phyloP scores from a whole-genome alignment of 208 protist species.

The Leishmania martiniquensis region DNA sequence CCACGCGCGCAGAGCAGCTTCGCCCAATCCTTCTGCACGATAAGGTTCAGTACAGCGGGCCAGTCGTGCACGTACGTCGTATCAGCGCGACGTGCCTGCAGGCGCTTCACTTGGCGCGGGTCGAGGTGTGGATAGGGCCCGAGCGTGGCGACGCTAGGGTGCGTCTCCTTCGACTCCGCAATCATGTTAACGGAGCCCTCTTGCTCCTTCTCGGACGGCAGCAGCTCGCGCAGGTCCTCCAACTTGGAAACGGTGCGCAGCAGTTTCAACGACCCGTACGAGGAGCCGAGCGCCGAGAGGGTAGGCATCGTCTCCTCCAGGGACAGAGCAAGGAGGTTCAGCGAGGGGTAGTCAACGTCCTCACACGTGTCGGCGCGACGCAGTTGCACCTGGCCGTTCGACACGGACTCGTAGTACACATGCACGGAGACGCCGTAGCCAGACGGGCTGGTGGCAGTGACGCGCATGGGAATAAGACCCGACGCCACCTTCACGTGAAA shows the following conservation, averaged over 20 bases:
- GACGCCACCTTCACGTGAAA: constrained; percentile 60
- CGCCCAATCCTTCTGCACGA: constrained; percentile 84
- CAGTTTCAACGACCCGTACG: constrained; percentile 13
- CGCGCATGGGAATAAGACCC: constrained; percentile 81
- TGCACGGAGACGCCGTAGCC: constrained; percentile 79
- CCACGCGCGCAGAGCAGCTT: constrained; percentile 39
- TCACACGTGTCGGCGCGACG: constrained; percentile 75
- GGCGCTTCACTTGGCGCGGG: constrained; percentile 75
- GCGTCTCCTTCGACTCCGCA: constrained; percentile 17
- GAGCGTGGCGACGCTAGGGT: constrained; percentile 22
- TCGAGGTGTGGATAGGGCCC: constrained; percentile 79
- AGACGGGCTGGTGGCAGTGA: constrained; percentile 81
- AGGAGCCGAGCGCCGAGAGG: constrained; percentile 2
- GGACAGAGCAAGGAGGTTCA: constrained; percentile 34
- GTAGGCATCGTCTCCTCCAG: constrained; percentile 39
- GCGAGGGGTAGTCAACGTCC: constrained; percentile 48
- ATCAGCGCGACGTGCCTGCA: constrained; percentile 75
- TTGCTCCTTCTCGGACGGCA: constrained; percentile 37
- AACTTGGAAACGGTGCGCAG: constrained; percentile 38
- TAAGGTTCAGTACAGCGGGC: constrained; percentile 88
- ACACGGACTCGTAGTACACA: constrained; percentile 83
- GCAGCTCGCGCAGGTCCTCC: constrained; percentile 33
- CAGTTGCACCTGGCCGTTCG: constrained; percentile 54
- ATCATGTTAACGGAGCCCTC: background rate
- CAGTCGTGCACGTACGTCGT: constrained; percentile 98